Percentiles rank a stretch among this genome's conserved stretches.
Conservation (phyloP, 2,329 filamentous ascomycete species). For the Trichoderma semiorbis region DNA sequence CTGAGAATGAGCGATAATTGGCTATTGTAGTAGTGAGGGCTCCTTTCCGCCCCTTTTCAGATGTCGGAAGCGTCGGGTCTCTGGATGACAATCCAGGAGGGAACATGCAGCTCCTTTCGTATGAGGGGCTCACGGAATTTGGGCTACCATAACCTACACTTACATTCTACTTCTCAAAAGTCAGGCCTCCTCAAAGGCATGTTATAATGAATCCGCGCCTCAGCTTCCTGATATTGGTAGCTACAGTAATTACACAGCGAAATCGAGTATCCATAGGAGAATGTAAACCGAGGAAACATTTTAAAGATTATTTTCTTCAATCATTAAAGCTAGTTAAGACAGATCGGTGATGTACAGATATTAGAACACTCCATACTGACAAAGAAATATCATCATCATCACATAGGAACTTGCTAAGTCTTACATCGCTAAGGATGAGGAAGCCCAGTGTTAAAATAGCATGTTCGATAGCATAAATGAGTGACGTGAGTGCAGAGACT, state of each 20-base stretch:
- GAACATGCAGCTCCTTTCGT: not conserved
- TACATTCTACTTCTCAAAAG: not conserved
- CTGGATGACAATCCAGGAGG: not conserved
- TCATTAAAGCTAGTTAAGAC: accelerated
- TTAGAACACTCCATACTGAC: too few species aligned
- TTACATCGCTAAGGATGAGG: too few species aligned
- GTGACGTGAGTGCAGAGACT: not conserved
- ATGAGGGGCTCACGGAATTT: not conserved
- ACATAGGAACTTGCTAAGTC: too few species aligned
- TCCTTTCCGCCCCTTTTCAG: not conserved
- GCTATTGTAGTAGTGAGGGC: not conserved
- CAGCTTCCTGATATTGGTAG: not conserved
- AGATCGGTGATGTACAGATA: accelerated
- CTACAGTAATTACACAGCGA: not conserved
- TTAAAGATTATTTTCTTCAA: not conserved
- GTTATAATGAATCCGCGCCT: not conserved
- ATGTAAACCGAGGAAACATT: not conserved
- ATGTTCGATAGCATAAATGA: not conserved
- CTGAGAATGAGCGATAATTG: not conserved
- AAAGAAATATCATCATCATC: too few species aligned
- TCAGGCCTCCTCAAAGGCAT: not conserved
- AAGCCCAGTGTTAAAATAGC: not conserved
- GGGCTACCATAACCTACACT: not conserved
- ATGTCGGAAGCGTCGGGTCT: not conserved
- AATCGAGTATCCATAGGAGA: not conserved